phyloP scores from a whole-genome alignment of 495 filamentous ascomycete genomes.

The Penicillium paxilli region DNA sequence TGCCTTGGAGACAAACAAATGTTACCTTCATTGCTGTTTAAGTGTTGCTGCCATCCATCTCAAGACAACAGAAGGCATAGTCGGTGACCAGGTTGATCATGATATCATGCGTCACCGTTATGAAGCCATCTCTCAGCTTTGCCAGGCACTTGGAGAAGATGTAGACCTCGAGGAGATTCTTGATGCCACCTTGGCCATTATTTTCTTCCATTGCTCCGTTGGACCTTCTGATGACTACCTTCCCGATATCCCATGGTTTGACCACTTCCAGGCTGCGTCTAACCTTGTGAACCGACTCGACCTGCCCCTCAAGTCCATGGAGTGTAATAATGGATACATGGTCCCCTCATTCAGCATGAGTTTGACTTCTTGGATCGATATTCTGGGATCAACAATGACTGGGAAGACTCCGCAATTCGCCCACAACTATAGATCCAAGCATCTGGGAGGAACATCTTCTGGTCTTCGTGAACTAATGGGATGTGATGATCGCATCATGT shows the following conservation, averaged over 20 bases:
- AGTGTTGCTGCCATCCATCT: conserved; percentile 94
- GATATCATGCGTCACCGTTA: conserved; percentile 94
- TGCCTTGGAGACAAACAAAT: conserved; percentile 85
- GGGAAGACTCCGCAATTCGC: conserved; percentile 84
- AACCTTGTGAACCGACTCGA: conserved; percentile 82
- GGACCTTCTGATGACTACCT: conserved; percentile 81
- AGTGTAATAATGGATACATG: conserved; percentile 34
- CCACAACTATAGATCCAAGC: conserved; percentile 88
- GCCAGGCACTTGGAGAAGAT: conserved; percentile 74
- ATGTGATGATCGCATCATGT: conserved; percentile 97
- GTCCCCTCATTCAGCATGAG: conserved; percentile 87
- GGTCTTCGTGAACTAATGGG: conserved; percentile 95
- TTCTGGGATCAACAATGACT: conserved; percentile 90
- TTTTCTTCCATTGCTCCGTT: conserved; percentile 95
- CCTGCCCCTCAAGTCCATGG: conserved; percentile 44
- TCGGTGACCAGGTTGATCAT: conserved; percentile 77
- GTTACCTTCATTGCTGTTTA: conserved; percentile 92
- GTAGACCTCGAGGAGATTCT: conserved; percentile 83
- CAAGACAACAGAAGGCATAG: conserved; percentile 70
- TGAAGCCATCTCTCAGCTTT: conserved; percentile 78
- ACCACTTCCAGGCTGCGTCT: conserved; percentile 90
- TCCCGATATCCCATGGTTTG: conserved; percentile 93
- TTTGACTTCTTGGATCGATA: conserved; percentile 93
- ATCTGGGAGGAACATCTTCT: conserved; percentile 67
- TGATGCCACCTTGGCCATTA: conserved; percentile 93